Conservation (phyloP, 768 basidiomycete species). For the Boletus rubescentipes region DNA sequence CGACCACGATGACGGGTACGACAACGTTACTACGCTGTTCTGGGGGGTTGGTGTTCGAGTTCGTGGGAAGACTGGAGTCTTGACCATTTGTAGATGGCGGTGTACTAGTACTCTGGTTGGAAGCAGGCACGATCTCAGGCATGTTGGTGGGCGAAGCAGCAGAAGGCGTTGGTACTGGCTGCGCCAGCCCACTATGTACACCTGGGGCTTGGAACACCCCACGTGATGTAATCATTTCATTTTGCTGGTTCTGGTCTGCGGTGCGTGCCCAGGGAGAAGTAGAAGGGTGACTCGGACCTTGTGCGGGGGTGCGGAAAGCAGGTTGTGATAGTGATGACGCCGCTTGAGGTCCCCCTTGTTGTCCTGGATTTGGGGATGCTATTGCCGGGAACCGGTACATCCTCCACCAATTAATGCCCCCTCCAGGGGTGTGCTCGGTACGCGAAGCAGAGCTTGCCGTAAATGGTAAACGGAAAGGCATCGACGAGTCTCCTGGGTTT, state of each 20-base stretch:
- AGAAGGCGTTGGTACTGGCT: slow-evolving; percentile 5
- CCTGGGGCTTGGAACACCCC: slow-evolving; percentile 12
- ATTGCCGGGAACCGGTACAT: slow-evolving; percentile 81
- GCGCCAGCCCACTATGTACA: slow-evolving; percentile 18
- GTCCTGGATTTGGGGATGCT: slow-evolving; percentile 34
- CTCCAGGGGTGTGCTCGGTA: slow-evolving; percentile 39
- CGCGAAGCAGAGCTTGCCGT: slow-evolving; percentile 32
- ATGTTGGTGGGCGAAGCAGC: slow-evolving; percentile 17
- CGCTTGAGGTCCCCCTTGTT: slow-evolving; percentile 17
- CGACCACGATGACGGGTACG: slow-evolving; percentile 82
- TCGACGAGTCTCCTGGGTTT: slow-evolving; percentile 18
- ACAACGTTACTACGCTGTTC: slow-evolving; percentile 46
- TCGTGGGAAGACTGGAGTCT: slow-evolving; percentile 16
- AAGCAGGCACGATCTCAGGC: slow-evolving; percentile 15
- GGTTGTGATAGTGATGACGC: slow-evolving; percentile 27
- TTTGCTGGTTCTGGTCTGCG: slow-evolving; percentile 18
- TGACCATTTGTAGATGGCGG: slow-evolving; percentile 10
- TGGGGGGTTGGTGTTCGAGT: slow-evolving; percentile 16
- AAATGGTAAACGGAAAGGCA: slow-evolving; percentile 33
- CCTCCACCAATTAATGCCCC: slow-evolving; percentile 77
- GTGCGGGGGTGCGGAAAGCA: slow-evolving; percentile 14
- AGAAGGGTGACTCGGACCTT: slow-evolving; percentile 22
- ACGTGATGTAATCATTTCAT: slow-evolving; percentile 19
- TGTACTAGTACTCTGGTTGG: slow-evolving; percentile 7
- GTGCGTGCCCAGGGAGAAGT: slow-evolving; percentile 17